Evolutionary conservation across 2,329 filamentous ascomycete genomes (phyloP).

Genomic region (Aureobasidium vineae): DNA sequence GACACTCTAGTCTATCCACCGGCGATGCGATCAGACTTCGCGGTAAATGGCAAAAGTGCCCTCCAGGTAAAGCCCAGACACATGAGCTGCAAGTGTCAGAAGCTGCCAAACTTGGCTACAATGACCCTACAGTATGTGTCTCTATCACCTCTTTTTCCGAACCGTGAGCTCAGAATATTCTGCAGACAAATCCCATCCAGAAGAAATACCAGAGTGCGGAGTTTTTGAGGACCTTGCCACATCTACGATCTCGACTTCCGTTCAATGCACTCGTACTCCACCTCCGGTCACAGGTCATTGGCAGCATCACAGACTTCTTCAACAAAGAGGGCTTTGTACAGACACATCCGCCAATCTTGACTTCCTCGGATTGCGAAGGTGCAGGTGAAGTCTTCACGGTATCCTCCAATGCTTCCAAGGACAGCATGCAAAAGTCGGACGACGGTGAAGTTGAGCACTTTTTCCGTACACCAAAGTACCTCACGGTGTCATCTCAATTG

Average conservation of each 20-base stretch:
- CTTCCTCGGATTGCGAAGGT: conserved; percentile 95
- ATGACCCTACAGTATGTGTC: conserved; percentile 71
- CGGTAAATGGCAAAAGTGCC: conserved; percentile 73
- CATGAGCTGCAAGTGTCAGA: conserved; percentile 76
- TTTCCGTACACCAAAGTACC: conserved; percentile 84
- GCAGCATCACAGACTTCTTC: conserved; percentile 74
- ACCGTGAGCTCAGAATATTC: background rate
- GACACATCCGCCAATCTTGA: conserved; percentile 90
- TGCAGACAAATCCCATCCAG: conserved; percentile 84
- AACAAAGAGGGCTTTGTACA: conserved; percentile 68
- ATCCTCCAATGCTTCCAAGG: conserved; percentile 33
- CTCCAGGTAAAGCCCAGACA: conserved; percentile 63
- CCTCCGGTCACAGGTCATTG: conserved; percentile 76
- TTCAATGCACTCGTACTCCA: conserved; percentile 77
- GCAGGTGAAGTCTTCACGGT: conserved; percentile 91
- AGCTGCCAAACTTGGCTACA: conserved; percentile 69
- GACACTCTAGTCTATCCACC: conserved; percentile 65
- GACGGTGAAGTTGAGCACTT: conserved; percentile 55
- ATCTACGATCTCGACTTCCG: conserved; percentile 78
- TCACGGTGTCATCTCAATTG: conserved; percentile 92
- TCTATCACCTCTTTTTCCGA: background rate
- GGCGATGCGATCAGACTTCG: conserved; percentile 76
- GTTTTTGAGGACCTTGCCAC: conserved; percentile 82
- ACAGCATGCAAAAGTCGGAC: conserved; percentile 36
- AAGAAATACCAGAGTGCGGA: conserved; percentile 94